Evolutionary conservation across 495 filamentous ascomycete species (phyloP).

Genomic region (Podospora appendiculata): DNA sequence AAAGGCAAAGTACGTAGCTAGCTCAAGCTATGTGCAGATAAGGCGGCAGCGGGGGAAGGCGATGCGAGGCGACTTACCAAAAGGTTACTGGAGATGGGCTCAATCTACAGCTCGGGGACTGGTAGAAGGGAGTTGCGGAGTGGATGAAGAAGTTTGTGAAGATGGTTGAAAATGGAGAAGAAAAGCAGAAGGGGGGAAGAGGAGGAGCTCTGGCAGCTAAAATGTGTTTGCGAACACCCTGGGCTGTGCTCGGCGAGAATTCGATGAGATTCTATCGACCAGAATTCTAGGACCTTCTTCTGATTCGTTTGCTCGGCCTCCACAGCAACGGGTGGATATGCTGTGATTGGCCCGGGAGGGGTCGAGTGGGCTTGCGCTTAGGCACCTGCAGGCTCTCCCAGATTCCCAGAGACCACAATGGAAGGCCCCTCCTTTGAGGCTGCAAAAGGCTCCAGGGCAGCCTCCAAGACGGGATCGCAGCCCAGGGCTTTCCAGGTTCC

Average conservation of each 20-base stretch:
- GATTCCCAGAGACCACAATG: too few species aligned
- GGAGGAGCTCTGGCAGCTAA: slow-evolving; percentile 24
- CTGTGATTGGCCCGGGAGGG: slow-evolving; percentile 17
- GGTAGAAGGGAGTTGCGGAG: neutral
- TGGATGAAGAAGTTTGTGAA: slow-evolving; percentile 7
- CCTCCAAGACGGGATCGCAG: neutral
- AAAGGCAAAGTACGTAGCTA: too few species aligned
- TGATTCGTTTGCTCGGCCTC: slow-evolving; percentile 25
- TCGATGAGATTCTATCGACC: slow-evolving; percentile 33
- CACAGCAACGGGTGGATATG: slow-evolving; percentile 13
- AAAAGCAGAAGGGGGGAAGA: slow-evolving; percentile 6
- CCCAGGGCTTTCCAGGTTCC: neutral
- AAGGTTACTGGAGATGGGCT: neutral
- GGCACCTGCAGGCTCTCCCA: slow-evolving; percentile 1
- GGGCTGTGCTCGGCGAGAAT: slow-evolving; percentile 22
- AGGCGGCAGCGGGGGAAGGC: neutral
- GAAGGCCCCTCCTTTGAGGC: slow-evolving; percentile 14
- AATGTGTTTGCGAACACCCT: slow-evolving; percentile 21
- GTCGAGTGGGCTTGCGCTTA: slow-evolving; percentile 7
- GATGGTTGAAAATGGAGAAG: slow-evolving; percentile 14
- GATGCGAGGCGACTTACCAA: slow-evolving; percentile 18
- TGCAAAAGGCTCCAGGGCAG: slow-evolving; percentile 10
- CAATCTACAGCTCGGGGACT: slow-evolving; percentile 12
- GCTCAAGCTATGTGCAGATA: neutral
- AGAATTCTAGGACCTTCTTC: slow-evolving; percentile 21